A percentile compares a stretch with the other conserved stretches of the same genome.
These are phyloP conservation scores for Fusarium anguioides DNA, from an alignment of 2,329 filamentous ascomycete genomes.

Conservation along the genomic window DNA sequence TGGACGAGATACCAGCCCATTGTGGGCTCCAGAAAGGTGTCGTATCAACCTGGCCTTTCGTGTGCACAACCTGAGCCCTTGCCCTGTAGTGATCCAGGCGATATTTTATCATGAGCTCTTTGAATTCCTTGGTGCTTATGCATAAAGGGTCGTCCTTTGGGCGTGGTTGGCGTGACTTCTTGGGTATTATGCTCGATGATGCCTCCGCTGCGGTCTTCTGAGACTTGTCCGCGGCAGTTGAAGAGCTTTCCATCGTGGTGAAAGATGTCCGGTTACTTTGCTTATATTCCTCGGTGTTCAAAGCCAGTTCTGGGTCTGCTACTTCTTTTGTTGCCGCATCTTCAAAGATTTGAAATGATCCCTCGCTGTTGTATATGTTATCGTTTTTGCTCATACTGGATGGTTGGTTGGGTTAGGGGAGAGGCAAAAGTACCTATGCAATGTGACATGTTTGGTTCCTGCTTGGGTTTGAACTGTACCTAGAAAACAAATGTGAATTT, in stretches of 20 bases:
- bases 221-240: neutral
- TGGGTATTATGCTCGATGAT: neutral
- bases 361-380: neutral
- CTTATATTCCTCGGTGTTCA: neutral
- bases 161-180: neutral
- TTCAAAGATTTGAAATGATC: neutral
- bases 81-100: constrained; percentile 35
- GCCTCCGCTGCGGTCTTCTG: neutral
- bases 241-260: neutral
- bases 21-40: constrained; percentile 38
- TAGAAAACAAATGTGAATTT: too few species aligned
- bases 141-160: neutral
- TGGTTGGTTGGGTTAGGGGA: neutral
- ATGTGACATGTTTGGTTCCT: too few species aligned
- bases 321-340: neutral
- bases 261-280: neutral
- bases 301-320: neutral
- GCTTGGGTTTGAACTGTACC: too few species aligned
- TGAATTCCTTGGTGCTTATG: constrained; percentile 20
- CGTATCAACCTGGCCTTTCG: constrained; percentile 27
- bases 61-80: constrained; percentile 35
- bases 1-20: constrained; percentile 5
- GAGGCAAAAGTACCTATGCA: neutral
- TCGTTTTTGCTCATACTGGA: constrained; percentile 11
- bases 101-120: constrained; percentile 32